Evolutionary conservation across 2,329 filamentous ascomycete species (phyloP), one percentile per base, ranked within the genome.

Genomic region (Coniella lustricola): DNA sequence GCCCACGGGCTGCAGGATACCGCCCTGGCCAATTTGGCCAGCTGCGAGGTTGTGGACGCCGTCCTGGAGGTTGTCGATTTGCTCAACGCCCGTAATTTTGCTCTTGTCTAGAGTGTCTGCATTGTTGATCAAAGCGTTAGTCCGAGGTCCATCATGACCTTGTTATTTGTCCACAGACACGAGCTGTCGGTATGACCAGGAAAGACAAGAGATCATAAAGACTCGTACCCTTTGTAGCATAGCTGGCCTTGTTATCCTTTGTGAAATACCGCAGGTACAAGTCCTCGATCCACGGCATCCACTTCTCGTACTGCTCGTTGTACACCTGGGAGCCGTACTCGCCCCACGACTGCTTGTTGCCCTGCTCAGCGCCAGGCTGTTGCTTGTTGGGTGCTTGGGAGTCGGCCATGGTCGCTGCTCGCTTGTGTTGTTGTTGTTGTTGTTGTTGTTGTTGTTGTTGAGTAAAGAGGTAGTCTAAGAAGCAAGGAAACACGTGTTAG

Each of bases 201-300:
- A 29, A 33, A 29, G 20, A 3, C 8, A 18, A 4, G 18, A 22
- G 39, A n/a, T 32, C 21, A 46, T 17, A 16, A 10, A n/a, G 37
- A n/a, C n/a, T 63, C 68, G 31, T 64, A 86, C 84, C 75, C 65
- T 84, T 87, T 2, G 83, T 75, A 5, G 79, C 71, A 59, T 88
- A 88, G 61, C 77, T 83, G 4, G 82, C 77, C 67, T 89, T 87
- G 73, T 89, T 89, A 61, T 87, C 83, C 54, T 82, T 84, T 58
- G 82, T 85, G 65, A 87, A 87, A 73, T 79, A 87, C 45, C 74
- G 72, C 22, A 89, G 74, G 62, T 86, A 87, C 51, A 80, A 65
- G 63, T 89, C 85, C 64, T 89, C 84, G 49, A 87, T 69, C 84
- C 85, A 88, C 1, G 85, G 85, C 62, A 87, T 76, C 85, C 85